These are phyloP conservation scores for Barbatosphaeria neglecta DNA, from an alignment of 495 filamentous ascomycete species.

Conservation along the genomic window DNA sequence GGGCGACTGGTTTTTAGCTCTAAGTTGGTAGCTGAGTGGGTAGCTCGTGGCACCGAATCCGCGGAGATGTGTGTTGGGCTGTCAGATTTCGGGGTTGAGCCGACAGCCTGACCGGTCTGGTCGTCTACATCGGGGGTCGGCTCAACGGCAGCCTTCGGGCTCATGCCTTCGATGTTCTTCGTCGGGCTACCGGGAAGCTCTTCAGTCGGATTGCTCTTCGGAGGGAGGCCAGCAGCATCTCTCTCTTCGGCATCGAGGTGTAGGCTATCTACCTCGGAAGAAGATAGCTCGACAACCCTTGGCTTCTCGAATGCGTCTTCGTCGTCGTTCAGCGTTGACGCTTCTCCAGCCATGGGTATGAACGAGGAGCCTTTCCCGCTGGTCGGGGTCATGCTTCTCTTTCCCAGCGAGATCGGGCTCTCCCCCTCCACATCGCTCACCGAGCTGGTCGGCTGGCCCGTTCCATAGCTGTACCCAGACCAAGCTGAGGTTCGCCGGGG, in stretches of 20 bases:
- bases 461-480: conserved; percentile 11
- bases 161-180: too few species aligned
- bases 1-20: too few species aligned
- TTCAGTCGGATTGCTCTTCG: too few species aligned
- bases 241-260: background rate
- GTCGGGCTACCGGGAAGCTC: too few species aligned
- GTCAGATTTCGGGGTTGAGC: background rate
- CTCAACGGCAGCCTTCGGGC: too few species aligned
- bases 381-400: background rate
- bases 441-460: conserved; percentile 9
- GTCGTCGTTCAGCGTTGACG: background rate
- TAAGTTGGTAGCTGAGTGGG: too few species aligned
- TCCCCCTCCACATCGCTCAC: conserved; percentile 10
- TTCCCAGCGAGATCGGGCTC: background rate
- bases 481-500: conserved; percentile 12
- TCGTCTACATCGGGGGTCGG: background rate
- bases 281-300: background rate
- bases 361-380: background rate
- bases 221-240: background rate
- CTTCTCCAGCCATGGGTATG: background rate
- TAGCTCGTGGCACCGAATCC: too few species aligned
- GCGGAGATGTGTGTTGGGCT: too few species aligned
- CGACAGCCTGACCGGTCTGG: background rate
- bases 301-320: background rate
- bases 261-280: background rate